Evolutionary conservation across 208 protist genomes (phyloP), one percentile per base, ranked within the genome.

Genomic region (Trypanosoma mega): DNA sequence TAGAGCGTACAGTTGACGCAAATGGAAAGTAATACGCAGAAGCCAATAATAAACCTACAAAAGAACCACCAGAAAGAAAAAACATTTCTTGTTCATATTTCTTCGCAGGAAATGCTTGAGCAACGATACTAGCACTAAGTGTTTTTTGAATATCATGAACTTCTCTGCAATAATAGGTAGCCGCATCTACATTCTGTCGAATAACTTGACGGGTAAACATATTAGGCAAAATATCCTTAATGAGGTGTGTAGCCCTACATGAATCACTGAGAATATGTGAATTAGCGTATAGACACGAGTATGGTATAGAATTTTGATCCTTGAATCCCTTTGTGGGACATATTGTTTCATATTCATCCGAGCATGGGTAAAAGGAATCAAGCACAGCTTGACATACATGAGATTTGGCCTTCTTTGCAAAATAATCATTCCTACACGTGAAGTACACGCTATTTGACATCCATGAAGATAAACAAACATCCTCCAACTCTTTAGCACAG

Each of bases 21-120:
- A 76, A 63, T 20, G 71, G 71, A 54, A 67, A 73, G 20, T 73
- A 61, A 52, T 57, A 76, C 16, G 66, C 53, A 27, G 64, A n/a
- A 3, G 64, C 31, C 9, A 76, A 0, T 16, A 68, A n/a, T 26
- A 76, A 52, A n/a, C 57, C 57, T 26, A 63, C 3, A 55, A 72
- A 52, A 9, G 30, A 39, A 8, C 65, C 34, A 4, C 24, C 41
- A 24, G 53, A 47, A 33, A 52, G 9, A 24, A 65, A 56, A 43
- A 72, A 64, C 21, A 50, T 30, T 16, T 43, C 23, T 47, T 72
- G 51, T 18, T 18, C 33, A 39, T 72, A 72, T 21, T 31, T 37
- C 18, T 52, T 49, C 21, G 63, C 44, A 29, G 63, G 63, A 53
- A 69, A 69, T n/a, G 63, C 63, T 33, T 62, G 43, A 26, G 31